Conservation (phyloP, 805 yeast genomes). For the Yamadazyma takamatsuzukensis region DNA sequence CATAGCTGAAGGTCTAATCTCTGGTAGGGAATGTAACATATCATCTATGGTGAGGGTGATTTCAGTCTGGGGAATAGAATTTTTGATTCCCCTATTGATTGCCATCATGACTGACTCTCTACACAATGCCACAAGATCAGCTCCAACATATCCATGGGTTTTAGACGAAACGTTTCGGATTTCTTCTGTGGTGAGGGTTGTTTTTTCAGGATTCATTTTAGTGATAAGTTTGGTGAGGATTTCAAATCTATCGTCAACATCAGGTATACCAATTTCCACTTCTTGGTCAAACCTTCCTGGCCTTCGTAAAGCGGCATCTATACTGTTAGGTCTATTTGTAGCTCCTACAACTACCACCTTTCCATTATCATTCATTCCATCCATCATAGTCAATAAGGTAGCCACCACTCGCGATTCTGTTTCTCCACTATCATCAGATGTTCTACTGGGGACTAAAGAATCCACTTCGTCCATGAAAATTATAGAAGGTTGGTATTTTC, state of each 20-base stretch:
- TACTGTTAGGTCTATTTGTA: constrained; percentile 65
- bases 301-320: constrained; percentile 71
- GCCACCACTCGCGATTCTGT: constrained; percentile 90
- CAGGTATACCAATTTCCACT: constrained; percentile 90
- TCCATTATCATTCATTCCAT: constrained; percentile 65
- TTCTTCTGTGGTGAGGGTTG: constrained; percentile 49
- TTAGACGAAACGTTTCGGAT: constrained; percentile 63
- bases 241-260: constrained; percentile 70
- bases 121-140: constrained; percentile 83
- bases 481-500: constrained; percentile 79
- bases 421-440: constrained; percentile 83
- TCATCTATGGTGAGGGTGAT: constrained; percentile 53
- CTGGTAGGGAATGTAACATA: constrained; percentile 66
- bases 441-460: constrained; percentile 81
- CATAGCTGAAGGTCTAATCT: constrained; percentile 96
- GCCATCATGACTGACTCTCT: constrained; percentile 87
- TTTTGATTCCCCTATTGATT: constrained; percentile 56
- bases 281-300: constrained; percentile 91
- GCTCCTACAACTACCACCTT: constrained; percentile 71
- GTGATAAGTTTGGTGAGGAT: constrained; percentile 63
- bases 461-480: constrained; percentile 92
- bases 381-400: constrained; percentile 78
- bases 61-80: constrained; percentile 20
- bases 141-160: constrained; percentile 98
- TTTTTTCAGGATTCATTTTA: constrained; percentile 44